Conservation (phyloP, 2,329 filamentous ascomycete species). For the Mollisiaceae sp. region DNA sequence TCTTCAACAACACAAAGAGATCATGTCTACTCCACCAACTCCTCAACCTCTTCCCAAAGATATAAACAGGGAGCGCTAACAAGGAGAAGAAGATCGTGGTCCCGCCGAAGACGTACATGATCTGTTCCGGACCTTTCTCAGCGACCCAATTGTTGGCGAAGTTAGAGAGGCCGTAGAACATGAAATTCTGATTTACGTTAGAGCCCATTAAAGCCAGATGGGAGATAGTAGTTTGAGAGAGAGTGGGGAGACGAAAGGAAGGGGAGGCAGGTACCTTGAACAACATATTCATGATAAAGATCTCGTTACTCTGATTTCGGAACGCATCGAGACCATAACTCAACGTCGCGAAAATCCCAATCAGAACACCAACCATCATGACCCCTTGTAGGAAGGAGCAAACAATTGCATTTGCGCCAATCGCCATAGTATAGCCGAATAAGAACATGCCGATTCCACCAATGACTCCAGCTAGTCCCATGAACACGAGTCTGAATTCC, state of each 20-base stretch:
- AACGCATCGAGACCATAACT: conserved; percentile 46
- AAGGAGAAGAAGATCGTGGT: conserved; percentile 22
- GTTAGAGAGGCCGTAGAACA: conserved; percentile 48
- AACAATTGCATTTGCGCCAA: conserved; percentile 26
- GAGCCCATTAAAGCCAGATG: not conserved
- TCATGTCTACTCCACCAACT: conserved; percentile 23
- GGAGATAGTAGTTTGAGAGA: not conserved
- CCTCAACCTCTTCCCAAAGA: conserved; percentile 40
- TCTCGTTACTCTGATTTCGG: conserved; percentile 47
- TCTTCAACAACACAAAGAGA: conserved; percentile 19
- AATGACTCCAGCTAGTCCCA: conserved; percentile 41
- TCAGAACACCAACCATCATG: conserved; percentile 34
- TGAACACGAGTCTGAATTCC: conserved; percentile 52
- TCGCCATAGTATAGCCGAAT: conserved; percentile 45
- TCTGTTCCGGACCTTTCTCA: conserved; percentile 40
- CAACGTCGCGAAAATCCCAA: conserved; percentile 42
- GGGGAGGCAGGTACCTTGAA: conserved; percentile 41
- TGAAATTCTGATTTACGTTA: conserved; percentile 41
- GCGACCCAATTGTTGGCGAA: conserved; percentile 49
- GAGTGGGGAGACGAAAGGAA: not conserved
- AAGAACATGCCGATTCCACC: conserved; percentile 44
- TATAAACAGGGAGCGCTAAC: conserved; percentile 36
- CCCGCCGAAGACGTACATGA: conserved; percentile 46
- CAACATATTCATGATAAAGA: conserved; percentile 51
- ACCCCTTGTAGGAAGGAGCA: conserved; percentile 38